A percentile compares a stretch with the other conserved stretches of the same genome.
These are phyloP conservation scores for Mycena vitilis DNA, from an alignment of 768 basidiomycete species.

Conservation along the genomic window DNA sequence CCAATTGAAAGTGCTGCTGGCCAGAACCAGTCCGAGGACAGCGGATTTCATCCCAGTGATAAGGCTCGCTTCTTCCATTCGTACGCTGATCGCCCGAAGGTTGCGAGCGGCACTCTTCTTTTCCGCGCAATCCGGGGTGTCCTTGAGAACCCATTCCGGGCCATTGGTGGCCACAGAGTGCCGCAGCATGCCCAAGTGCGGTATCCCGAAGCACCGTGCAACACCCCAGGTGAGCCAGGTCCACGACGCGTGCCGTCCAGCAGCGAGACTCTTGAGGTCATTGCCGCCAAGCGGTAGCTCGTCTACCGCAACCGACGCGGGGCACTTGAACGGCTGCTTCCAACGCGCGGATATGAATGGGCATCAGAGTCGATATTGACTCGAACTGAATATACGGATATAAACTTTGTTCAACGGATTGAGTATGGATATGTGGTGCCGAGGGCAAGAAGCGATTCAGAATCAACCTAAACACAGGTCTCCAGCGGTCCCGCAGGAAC, in stretches of 20 bases:
- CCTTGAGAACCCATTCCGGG: constrained; percentile 2
- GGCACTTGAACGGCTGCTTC: constrained; percentile 30
- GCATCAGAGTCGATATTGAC: constrained; percentile 22
- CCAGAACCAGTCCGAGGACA: constrained; percentile 33
- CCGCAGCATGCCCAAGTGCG: constrained; percentile 25
- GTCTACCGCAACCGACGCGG: constrained; percentile 29
- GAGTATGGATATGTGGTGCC: constrained; percentile 30
- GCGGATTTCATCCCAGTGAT: constrained; percentile 34
- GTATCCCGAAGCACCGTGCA: constrained; percentile 15
- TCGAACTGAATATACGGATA: constrained; percentile 36
- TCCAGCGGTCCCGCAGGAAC: constrained; percentile 35
- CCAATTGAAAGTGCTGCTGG: constrained; percentile 22
- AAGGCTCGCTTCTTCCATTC: constrained; percentile 36
- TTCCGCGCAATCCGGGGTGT: constrained; percentile 35
- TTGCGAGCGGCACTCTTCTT: constrained; percentile 30
- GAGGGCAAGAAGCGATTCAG: constrained; percentile 27
- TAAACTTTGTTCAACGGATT: constrained; percentile 36
- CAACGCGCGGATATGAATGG: constrained; percentile 35
- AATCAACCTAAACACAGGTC: constrained; percentile 26
- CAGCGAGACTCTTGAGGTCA: constrained; percentile 28
- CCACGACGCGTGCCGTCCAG: constrained; percentile 22
- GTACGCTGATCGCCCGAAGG: constrained; percentile 35
- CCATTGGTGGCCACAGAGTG: background rate
- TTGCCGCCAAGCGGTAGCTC: constrained; percentile 30
- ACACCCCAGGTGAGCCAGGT: constrained; percentile 5